phyloP scores from a whole-genome alignment of 495 filamentous ascomycete genomes.

The Aspergillus indologenus region DNA sequence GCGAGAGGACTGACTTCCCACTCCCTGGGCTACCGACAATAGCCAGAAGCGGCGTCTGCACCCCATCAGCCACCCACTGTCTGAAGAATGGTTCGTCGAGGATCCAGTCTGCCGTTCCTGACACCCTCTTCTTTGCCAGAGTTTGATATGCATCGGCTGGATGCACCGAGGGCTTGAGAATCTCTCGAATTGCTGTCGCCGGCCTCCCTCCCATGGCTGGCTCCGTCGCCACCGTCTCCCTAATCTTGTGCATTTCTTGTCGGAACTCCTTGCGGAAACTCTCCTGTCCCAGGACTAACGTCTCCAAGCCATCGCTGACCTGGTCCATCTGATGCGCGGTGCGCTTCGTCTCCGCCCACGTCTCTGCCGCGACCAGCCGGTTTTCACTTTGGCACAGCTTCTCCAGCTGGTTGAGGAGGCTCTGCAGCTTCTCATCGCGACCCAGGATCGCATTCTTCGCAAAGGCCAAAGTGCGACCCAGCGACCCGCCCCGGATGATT shows the following conservation, averaged over 20 bases:
- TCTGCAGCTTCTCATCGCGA: neutral
- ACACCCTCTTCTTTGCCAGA: neutral
- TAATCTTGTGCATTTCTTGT: neutral
- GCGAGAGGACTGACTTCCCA: slow-evolving; percentile 31
- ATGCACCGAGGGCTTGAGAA: slow-evolving; percentile 5
- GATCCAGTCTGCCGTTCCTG: slow-evolving; percentile 3
- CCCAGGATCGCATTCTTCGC: neutral
- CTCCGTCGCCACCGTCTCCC: neutral
- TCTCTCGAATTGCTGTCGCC: neutral
- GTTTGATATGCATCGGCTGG: slow-evolving; percentile 1
- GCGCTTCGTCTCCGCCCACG: neutral
- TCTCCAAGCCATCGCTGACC: neutral
- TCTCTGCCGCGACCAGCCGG: neutral
- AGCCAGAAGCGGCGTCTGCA: neutral
- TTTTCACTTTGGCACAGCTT: slow-evolving; percentile 1
- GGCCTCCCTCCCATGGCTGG: neutral
- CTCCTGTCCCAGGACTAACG: neutral
- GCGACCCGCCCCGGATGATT: neutral
- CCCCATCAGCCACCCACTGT: neutral
- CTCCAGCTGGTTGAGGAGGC: neutral
- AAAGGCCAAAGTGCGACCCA: neutral
- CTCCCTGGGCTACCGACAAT: slow-evolving; percentile 19
- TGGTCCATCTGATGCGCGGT: neutral
- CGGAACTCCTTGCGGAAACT: neutral
- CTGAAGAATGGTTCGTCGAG: neutral